Conservation (phyloP, 2,329 filamentous ascomycete species). For the Penicillium vulpinum region DNA sequence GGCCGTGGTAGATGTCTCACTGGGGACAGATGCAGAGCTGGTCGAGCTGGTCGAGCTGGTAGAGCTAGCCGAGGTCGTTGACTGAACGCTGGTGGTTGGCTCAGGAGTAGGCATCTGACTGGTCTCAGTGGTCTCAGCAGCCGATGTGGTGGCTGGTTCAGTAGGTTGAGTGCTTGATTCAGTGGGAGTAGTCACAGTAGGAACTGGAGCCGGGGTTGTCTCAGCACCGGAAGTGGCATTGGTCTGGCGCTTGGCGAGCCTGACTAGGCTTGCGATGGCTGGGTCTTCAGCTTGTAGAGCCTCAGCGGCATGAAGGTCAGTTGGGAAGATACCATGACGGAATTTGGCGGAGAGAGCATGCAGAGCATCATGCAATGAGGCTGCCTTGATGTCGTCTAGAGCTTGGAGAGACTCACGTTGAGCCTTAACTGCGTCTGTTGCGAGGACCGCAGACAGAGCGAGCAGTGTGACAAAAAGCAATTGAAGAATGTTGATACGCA, state of each 20-base stretch:
- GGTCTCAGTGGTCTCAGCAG: slow-evolving; percentile 14
- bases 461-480: slow-evolving; percentile 28
- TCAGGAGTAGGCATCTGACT: slow-evolving; percentile 11
- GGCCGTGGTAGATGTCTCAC: not conserved
- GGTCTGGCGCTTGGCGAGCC: slow-evolving; percentile 63
- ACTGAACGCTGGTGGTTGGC: slow-evolving; percentile 13
- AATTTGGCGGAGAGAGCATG: slow-evolving; percentile 65
- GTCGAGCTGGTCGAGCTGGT: slow-evolving; percentile 9
- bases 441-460: slow-evolving; percentile 28
- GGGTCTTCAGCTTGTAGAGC: slow-evolving; percentile 63
- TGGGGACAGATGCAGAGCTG: slow-evolving; percentile 1
- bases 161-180: slow-evolving; percentile 1
- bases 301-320: slow-evolving; percentile 64
- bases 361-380: slow-evolving; percentile 65
- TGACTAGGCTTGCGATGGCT: slow-evolving; percentile 61
- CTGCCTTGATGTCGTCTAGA: slow-evolving; percentile 57
- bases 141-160: slow-evolving; percentile 14
- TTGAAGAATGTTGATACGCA: slow-evolving; percentile 25
- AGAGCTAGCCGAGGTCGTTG: slow-evolving; percentile 16
- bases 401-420: slow-evolving; percentile 50
- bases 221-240: slow-evolving; percentile 28
- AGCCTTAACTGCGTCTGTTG: slow-evolving; percentile 20
- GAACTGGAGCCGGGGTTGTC: not conserved
- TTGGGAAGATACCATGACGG: slow-evolving; percentile 67
- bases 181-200: slow-evolving; percentile 7